phyloP scores from a whole-genome alignment of 1,284 basidiomycete species.

The Rhodotorula sp. region DNA sequence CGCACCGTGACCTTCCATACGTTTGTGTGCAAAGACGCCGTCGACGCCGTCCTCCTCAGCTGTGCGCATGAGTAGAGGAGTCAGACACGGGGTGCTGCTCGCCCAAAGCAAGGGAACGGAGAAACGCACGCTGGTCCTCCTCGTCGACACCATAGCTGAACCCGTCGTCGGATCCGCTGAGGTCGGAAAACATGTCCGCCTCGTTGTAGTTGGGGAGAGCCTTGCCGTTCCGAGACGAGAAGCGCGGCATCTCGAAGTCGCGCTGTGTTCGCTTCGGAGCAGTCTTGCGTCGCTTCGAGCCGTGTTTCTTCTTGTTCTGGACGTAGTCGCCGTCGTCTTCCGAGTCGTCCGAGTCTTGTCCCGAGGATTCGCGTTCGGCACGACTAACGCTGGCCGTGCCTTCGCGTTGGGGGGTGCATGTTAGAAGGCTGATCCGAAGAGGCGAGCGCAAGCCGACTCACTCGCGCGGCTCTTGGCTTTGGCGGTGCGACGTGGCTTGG shows the following conservation, averaged over 20 bases:
- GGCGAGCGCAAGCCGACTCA: background rate
- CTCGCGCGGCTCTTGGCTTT: constrained; percentile 40
- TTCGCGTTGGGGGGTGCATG: background rate
- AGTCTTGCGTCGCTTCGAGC: background rate
- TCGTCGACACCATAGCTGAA: constrained; percentile 10
- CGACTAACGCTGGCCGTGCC: background rate
- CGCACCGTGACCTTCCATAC: constrained; percentile 46
- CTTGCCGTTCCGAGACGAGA: constrained; percentile 41
- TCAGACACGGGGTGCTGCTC: background rate
- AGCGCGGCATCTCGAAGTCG: constrained; percentile 39
- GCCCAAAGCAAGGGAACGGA: too few species aligned
- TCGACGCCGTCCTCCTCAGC: constrained; percentile 50
- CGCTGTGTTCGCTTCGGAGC: constrained; percentile 10
- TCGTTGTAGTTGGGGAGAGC: constrained; percentile 43
- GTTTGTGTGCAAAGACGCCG: constrained; percentile 51
- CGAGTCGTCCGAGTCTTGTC: constrained; percentile 20
- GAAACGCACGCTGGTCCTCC: constrained; percentile 27
- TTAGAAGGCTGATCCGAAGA: background rate
- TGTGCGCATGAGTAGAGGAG: background rate
- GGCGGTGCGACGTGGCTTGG: constrained; percentile 7
- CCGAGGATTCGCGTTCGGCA: constrained; percentile 22
- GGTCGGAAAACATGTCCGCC: constrained; percentile 27
- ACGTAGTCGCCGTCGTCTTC: constrained; percentile 27
- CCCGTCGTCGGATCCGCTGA: constrained; percentile 30
- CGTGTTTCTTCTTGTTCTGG: constrained; percentile 31